These are phyloP conservation scores for Meira miltonrushii DNA, from an alignment of 1,284 basidiomycete species.

Conservation along the genomic window DNA sequence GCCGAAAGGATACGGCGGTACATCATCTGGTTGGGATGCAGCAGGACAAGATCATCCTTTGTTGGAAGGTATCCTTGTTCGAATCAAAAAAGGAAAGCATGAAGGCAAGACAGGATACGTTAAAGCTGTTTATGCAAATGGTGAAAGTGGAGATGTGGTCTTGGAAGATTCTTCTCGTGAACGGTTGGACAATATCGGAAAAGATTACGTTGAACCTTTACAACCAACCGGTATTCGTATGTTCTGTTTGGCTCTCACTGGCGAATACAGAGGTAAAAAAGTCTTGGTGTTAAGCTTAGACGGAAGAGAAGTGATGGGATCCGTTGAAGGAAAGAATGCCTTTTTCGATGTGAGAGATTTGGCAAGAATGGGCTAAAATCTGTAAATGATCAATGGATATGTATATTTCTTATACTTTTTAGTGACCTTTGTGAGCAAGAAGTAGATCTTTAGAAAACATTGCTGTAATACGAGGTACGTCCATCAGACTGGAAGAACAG, in stretches of 20 bases:
- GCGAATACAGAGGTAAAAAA: background rate
- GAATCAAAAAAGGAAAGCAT: background rate
- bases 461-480: no score
- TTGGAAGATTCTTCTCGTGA: background rate
- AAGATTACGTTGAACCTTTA: background rate
- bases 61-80: background rate
- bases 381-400: no score
- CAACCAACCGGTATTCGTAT: background rate
- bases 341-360: background rate
- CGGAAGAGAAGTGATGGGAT: background rate
- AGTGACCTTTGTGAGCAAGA: no score
- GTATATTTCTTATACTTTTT: no score
- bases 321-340: background rate
- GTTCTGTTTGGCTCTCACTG: background rate
- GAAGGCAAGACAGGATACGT: slow-evolving; percentile 8
- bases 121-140: background rate
- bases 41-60: background rate
- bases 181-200: background rate
- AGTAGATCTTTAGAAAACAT: no score
- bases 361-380: background rate
- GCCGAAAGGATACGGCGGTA: background rate
- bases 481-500: no score
- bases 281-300: background rate
- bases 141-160: background rate
- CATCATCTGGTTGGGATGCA: background rate